Conservation (phyloP, 1,284 basidiomycete species). For the Inonotus obliquus region DNA sequence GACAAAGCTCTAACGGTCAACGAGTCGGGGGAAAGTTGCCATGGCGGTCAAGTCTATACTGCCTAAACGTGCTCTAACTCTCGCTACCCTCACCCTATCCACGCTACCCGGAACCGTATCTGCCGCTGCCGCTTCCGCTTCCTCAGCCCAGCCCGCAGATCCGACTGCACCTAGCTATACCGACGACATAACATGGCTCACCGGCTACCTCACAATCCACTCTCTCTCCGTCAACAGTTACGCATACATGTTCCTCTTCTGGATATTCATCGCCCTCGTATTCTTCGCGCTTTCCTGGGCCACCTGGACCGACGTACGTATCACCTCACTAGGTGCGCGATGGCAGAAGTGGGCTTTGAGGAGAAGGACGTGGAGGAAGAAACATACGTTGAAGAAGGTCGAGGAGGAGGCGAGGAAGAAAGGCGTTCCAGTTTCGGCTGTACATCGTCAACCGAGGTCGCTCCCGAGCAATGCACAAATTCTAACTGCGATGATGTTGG, state of each 20-base stretch:
- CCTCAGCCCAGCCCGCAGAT: slow-evolving; percentile 31
- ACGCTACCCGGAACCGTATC: background rate
- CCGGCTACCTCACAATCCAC: slow-evolving; percentile 50
- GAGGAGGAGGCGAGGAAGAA: slow-evolving; percentile 11
- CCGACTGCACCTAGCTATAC: slow-evolving; percentile 41
- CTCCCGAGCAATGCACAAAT: slow-evolving; percentile 63
- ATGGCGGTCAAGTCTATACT: background rate
- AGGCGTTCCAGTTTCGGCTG: slow-evolving; percentile 9
- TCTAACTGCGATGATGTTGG: slow-evolving; percentile 41
- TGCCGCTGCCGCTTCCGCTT: background rate
- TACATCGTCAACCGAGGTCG: slow-evolving; percentile 42
- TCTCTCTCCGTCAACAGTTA: slow-evolving; percentile 45
- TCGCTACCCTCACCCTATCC: background rate
- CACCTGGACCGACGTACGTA: slow-evolving; percentile 38
- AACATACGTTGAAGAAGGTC: slow-evolving; percentile 31
- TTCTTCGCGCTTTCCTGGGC: slow-evolving; percentile 37
- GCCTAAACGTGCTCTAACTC: background rate
- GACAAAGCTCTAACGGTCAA: too few species aligned
- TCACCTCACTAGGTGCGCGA: slow-evolving; percentile 40
- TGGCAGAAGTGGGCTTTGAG: slow-evolving; percentile 55
- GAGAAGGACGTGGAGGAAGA: slow-evolving; percentile 46
- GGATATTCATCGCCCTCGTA: slow-evolving; percentile 42
- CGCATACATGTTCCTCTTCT: slow-evolving; percentile 52
- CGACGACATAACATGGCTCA: slow-evolving; percentile 49
- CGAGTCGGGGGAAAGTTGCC: too few species aligned